phyloP scores from a whole-genome alignment of 148 eudicot genomes.

The Rhododendron vialii region DNA sequence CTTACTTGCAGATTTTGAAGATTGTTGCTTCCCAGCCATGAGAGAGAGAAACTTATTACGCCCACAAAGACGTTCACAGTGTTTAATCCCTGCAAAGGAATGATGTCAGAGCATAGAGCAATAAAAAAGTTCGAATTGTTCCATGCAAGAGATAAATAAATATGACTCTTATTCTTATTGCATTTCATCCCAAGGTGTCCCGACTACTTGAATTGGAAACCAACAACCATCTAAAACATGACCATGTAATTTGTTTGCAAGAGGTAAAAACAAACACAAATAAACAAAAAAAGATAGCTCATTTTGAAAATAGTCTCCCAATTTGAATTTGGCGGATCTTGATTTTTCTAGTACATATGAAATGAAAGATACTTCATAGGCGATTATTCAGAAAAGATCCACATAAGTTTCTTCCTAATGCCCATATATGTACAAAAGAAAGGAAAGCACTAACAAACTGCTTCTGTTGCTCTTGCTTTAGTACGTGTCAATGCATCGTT shows the following conservation, averaged over 20 bases:
- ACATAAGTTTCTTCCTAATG: not conserved
- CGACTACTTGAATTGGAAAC: not conserved
- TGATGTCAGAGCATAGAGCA: slow-evolving; percentile 3
- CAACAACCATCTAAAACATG: not conserved
- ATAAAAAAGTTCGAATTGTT: not conserved
- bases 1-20: slow-evolving; percentile 39
- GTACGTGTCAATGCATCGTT: not conserved
- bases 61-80: slow-evolving; percentile 31
- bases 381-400: not conserved
- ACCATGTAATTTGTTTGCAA: not conserved
- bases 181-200: not conserved
- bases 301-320: not conserved
- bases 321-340: not conserved
- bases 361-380: not conserved
- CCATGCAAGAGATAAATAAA: not conserved
- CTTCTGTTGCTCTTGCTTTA: not conserved
- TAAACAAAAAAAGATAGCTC: not conserved
- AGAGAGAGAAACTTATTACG: slow-evolving; percentile 40
- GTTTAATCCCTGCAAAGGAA: slow-evolving; percentile 31
- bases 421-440: not conserved
- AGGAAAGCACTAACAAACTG: not conserved
- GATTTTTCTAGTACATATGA: not conserved
- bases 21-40: slow-evolving; percentile 34
- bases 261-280: not conserved
- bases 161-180: not conserved